Evolutionary conservation across 768 basidiomycete genomes (phyloP).

Genomic region (Tremella fuciformis): DNA sequence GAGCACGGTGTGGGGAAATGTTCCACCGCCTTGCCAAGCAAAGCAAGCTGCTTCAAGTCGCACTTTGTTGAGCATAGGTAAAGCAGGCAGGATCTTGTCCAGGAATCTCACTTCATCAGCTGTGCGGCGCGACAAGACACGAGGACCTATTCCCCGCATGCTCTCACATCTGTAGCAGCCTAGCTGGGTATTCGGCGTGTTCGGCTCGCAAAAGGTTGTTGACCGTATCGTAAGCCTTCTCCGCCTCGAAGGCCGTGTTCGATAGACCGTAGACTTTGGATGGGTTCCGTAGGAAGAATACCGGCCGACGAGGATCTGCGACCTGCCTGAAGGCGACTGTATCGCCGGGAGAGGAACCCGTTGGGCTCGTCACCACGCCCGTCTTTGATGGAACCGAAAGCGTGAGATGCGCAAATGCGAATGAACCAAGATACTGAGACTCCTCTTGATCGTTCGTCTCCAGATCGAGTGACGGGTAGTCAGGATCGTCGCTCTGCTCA

Average conservation of each 20-base stretch:
- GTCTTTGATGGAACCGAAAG: slow-evolving; percentile 1
- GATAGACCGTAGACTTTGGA: slow-evolving; percentile 22
- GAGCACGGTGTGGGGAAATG: slow-evolving; percentile 26
- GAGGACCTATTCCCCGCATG: no score
- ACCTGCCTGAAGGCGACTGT: slow-evolving; percentile 20
- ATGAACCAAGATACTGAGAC: slow-evolving; percentile 20
- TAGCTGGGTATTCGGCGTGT: slow-evolving; percentile 11
- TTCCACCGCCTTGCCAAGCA: slow-evolving; percentile 11
- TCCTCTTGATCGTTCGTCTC: slow-evolving; percentile 21
- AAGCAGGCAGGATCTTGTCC: slow-evolving; percentile 16
- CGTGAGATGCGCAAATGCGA: slow-evolving; percentile 19
- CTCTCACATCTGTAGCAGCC: slow-evolving; percentile 10
- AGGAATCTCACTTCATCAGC: slow-evolving; percentile 3
- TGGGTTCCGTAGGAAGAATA: slow-evolving; percentile 19
- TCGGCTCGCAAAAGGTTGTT: slow-evolving; percentile 2
- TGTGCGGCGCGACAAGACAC: background rate
- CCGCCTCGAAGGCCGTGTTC: slow-evolving; percentile 15
- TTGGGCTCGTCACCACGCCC: slow-evolving; percentile 6
- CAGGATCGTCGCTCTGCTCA: background rate
- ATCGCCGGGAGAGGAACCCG: slow-evolving; percentile 5
- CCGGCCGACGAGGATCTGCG: slow-evolving; percentile 18
- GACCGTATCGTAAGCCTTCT: slow-evolving; percentile 6
- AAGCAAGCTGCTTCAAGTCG: slow-evolving; percentile 24
- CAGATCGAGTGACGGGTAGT: slow-evolving; percentile 13
- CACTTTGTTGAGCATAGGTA: slow-evolving; percentile 26